Percentiles rank a stretch among this genome's conserved stretches.
These are phyloP conservation scores for Claviceps quebecensis DNA, from an alignment of 2,329 filamentous ascomycete species.

Conservation along the genomic window DNA sequence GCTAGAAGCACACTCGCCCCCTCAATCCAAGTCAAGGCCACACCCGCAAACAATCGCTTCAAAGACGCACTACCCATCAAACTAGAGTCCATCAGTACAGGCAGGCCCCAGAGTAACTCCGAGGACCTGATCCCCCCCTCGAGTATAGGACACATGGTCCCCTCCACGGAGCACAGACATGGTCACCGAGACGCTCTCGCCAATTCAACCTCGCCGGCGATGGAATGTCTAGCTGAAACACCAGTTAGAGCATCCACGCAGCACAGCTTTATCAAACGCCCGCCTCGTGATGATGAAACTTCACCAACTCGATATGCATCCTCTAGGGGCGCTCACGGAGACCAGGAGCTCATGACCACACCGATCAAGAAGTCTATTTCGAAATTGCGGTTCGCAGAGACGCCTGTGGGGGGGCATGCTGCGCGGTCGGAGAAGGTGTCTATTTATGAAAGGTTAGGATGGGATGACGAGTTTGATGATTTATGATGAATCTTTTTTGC, in stretches of 20 bases:
- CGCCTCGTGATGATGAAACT: constrained; percentile 7
- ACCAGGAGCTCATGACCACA: constrained; percentile 21
- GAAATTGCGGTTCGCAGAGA: constrained; percentile 7
- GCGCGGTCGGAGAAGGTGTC: constrained; percentile 20
- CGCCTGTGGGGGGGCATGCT: constrained; percentile 8
- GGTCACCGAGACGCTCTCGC: constrained; percentile 18
- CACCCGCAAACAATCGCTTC: constrained; percentile 41
- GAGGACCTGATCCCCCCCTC: constrained; percentile 23
- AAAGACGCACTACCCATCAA: constrained; percentile 31
- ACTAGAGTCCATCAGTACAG: constrained; percentile 10
- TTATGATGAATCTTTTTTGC: constrained; percentile 18
- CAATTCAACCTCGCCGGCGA: constrained; percentile 16
- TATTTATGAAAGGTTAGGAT: constrained; percentile 42
- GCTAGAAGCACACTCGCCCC: constrained; percentile 23
- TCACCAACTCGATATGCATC: constrained; percentile 7
- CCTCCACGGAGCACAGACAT: constrained; percentile 26
- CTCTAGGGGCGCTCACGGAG: constrained; percentile 9
- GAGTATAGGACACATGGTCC: constrained; percentile 24
- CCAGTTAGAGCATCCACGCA: constrained; percentile 14
- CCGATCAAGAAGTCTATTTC: constrained; percentile 22
- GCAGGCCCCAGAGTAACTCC: constrained; percentile 10
- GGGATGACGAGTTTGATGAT: constrained; percentile 43
- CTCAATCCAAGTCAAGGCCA: constrained; percentile 40
- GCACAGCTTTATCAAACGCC: constrained; percentile 17
- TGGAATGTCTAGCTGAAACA: constrained; percentile 17